Base-by-base conservation (phyloP, 176 grass and related monocot species). In the Olyra latifolia region DNA sequence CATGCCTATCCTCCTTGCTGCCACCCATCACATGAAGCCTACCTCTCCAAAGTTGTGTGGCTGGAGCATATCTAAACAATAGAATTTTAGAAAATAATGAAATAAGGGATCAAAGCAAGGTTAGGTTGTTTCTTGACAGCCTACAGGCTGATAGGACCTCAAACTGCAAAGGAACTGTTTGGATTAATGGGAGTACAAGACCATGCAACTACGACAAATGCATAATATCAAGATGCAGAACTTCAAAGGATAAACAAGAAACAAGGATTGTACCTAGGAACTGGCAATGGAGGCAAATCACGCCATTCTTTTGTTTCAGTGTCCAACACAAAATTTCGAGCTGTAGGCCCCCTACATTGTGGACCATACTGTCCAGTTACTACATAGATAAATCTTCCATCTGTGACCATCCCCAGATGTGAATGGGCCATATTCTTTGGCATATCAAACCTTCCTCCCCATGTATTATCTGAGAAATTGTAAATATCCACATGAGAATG, bases 371-470 rank as follows among this genome's bases (percentile, higher is more conserved):
- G 90, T 49, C 96, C 96, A 65, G 88, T 99, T 55, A 99, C 96
- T 40, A 91, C 81, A 86, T 99, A 99, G 39, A 99, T 93, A 81
- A 76, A 91, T 81, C 90, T 86, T 80, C 96, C 93, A 88, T 99
- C 93, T 69, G 96, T 95, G 83, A 85, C 86, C 93, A 99, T 99
- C 50, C 96, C 96, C 49, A 99, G 74, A 91, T 99, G 90, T 66
- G 96, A 99, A 91, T 99, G 96, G 75, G 93, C 96, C 96, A 99
- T 99, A 76, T 93, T 90, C 72, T 95, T 91, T 41, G 96, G 93
- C 90, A 99, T 95, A 85, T 87, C 88, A 64, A 99, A 99, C 52
- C 84, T 89, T 69, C 78, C 90, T 79, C 88, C 92, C 96, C 96
- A 99, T 82, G 92, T 86, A 79, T 95, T 93, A 75, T 93, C 86